Percentiles rank a stretch among this genome's conserved stretches.
Evolutionary conservation across 2,329 filamentous ascomycete genomes (phyloP).

Genomic region (Hymenoscyphus infarciens): DNA sequence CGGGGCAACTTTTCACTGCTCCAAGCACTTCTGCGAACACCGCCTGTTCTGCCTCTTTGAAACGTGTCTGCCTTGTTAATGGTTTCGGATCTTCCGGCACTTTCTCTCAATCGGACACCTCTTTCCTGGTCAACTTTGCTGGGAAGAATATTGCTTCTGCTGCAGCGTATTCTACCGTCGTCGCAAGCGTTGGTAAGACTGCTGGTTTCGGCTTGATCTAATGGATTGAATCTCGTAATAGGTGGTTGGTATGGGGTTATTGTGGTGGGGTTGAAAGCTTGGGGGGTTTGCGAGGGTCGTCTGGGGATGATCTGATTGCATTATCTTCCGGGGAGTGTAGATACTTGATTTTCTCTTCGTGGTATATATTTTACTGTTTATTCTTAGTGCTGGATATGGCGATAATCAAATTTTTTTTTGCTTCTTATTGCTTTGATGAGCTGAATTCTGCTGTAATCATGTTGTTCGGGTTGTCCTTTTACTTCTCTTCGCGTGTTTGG

Average conservation of each 20-base stretch:
- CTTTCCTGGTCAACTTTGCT: conserved; percentile 33
- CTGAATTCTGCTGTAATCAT: too few relatives aligned
- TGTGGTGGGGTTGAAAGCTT: neutral
- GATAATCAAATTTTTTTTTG: too few relatives aligned
- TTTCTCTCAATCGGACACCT: conserved; percentile 30
- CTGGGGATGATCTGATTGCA: too few relatives aligned
- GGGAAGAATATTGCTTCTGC: conserved; percentile 34
- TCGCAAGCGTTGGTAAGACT: conserved; percentile 5
- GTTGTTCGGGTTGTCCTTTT: too few relatives aligned
- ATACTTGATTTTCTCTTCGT: too few relatives aligned
- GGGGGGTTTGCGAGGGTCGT: too few relatives aligned
- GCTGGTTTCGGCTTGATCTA: conserved; percentile 25
- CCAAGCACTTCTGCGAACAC: conserved; percentile 18
- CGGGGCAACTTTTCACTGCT: conserved; percentile 24
- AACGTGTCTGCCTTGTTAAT: conserved; percentile 23
- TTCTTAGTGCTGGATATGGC: too few relatives aligned
- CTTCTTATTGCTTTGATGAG: too few relatives aligned
- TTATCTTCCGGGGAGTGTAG: too few relatives aligned
- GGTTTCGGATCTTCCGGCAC: conserved; percentile 29
- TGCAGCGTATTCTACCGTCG: conserved; percentile 15
- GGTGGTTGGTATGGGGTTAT: too few relatives aligned
- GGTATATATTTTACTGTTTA: too few relatives aligned
- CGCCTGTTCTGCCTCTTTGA: conserved; percentile 21
- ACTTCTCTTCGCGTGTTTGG: too few relatives aligned
- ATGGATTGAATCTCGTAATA: neutral